phyloP scores from a whole-genome alignment of 768 basidiomycete species.

The Lentinus brumalis region DNA sequence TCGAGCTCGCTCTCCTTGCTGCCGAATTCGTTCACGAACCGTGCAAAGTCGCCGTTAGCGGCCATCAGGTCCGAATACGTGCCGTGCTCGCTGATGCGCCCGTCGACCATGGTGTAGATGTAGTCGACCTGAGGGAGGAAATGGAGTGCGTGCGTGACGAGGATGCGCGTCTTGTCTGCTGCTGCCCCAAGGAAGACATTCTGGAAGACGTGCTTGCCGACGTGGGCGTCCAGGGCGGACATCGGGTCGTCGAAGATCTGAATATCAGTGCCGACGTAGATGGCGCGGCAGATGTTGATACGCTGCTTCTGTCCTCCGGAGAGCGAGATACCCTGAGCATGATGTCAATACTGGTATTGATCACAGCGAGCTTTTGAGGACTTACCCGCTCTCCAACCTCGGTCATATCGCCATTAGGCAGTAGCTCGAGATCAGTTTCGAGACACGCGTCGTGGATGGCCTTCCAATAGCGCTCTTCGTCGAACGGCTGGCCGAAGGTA shows the following conservation, averaged over 20 bases:
- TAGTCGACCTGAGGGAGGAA: conserved; percentile 88
- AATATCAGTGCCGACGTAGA: conserved; percentile 86
- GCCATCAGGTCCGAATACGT: conserved; percentile 74
- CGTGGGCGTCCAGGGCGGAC: conserved; percentile 91
- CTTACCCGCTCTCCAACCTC: conserved; percentile 70
- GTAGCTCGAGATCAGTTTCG: conserved; percentile 50
- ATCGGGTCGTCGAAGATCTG: conserved; percentile 90
- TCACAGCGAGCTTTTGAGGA: conserved; percentile 7
- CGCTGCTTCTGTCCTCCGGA: conserved; percentile 84
- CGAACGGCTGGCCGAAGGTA: conserved; percentile 82
- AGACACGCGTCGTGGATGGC: conserved; percentile 74
- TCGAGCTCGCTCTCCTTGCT: conserved; percentile 59
- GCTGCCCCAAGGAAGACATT: conserved; percentile 72
- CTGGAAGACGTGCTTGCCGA: conserved; percentile 85
- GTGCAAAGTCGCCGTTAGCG: conserved; percentile 64
- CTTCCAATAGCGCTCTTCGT: conserved; percentile 81
- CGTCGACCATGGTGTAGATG: conserved; percentile 77
- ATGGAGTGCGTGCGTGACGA: conserved; percentile 92
- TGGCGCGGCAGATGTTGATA: conserved; percentile 82
- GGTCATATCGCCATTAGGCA: conserved; percentile 51
- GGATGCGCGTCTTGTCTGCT: conserved; percentile 74
- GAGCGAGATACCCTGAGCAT: conserved; percentile 71
- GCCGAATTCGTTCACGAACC: conserved; percentile 78
- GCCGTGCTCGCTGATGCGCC: conserved; percentile 77
- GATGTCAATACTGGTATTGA: background rate